Evolutionary conservation across 164 flowering plant species (phyloP).

Genomic region (Vitis amurensis): DNA sequence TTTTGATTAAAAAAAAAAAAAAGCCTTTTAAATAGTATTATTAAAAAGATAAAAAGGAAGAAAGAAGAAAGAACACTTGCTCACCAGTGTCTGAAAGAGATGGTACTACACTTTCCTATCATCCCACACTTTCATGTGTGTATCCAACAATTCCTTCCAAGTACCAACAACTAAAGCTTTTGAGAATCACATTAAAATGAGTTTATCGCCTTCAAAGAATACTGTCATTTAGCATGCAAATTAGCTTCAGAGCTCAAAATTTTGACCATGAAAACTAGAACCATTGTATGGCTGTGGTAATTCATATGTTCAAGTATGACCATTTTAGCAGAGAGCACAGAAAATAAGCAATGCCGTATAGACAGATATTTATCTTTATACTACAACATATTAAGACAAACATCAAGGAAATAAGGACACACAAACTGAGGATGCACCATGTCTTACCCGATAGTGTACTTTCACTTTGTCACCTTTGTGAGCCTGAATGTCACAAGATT

Average conservation of each 20-base stretch:
- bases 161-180: neutral
- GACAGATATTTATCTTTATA: neutral
- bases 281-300: too few relatives aligned
- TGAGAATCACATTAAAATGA: neutral
- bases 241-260: constrained; percentile 1
- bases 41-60: too few relatives aligned
- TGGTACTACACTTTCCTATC: too few relatives aligned
- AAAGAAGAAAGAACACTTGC: neutral
- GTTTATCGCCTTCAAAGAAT: neutral
- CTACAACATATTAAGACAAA: neutral
- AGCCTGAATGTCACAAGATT: constrained; percentile 78
- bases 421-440: neutral
- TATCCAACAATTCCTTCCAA: neutral
- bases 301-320: neutral
- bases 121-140: neutral
- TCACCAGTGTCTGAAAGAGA: too few relatives aligned
- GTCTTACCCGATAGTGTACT: constrained; percentile 88
- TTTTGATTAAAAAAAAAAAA: too few relatives aligned
- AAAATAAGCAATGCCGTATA: neutral
- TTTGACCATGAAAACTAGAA: neutral
- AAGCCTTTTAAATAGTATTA: too few relatives aligned
- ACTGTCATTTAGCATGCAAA: neutral
- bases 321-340: neutral
- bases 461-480: constrained; percentile 89
- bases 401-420: neutral